Evolutionary conservation across 2,329 filamentous ascomycete genomes (phyloP), one percentile per base, ranked within the genome.

Genomic region (Hymenoscyphus fraxineus): DNA sequence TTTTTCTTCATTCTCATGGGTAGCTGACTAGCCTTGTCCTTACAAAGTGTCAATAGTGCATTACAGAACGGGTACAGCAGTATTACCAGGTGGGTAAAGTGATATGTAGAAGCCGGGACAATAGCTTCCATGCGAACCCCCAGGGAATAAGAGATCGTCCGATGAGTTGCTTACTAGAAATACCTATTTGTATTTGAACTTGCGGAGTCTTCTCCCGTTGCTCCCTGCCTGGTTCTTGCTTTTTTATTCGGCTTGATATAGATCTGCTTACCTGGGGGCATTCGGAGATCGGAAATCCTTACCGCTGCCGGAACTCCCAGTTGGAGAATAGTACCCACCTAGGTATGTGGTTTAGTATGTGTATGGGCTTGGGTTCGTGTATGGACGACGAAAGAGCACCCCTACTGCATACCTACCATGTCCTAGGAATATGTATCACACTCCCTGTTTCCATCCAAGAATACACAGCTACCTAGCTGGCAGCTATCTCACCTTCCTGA

Each of bases 21-120:
- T 44, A 6, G 9, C 41, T 22, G 19, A 13, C 19, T 12, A 54
- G 47, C 47, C 19, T 27, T 13, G 10, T 54, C 47, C 47, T 10
- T 54, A 54, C 47, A 19, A 54, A 47, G 6, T 54, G 47, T 54
- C 47, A 51, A 54, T 54, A 54, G 22, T 54, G 47, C 19, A 54
- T 51, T 27, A 19, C 6, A 12, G 22, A 22, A 27, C 47, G 6
- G 4, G n/a, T 27, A 54, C n/a, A 22, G n/a, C 7, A 16, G 16
- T 41, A 12, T n/a, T 44, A n/a, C 47, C 7, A 12, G 27, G 27
- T 27, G 2, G 27, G 27, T 27, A 27, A 22, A 22, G 22, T 27
- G 7, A 35, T 35, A 35, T 22, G 47, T 10, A 54, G 22, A 27
- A 13, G 47, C 47, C 22, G 10, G 19, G 7, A 54, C 9, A 19